phyloP scores from a whole-genome alignment of 768 basidiomycete species.

The Amylocystis lapponica region DNA sequence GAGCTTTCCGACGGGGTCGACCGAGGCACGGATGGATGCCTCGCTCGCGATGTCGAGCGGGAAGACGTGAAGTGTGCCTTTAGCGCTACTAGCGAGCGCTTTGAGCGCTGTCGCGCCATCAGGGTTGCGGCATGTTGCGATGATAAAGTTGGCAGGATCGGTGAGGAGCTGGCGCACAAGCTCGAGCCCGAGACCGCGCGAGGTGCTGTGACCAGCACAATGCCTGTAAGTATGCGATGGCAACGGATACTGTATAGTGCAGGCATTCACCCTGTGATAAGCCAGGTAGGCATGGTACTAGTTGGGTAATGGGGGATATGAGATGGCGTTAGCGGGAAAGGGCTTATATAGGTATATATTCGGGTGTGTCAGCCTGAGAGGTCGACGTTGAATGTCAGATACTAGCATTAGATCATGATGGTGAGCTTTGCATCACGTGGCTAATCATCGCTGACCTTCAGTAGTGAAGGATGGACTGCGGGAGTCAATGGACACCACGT shows the following conservation, averaged over 20 bases:
- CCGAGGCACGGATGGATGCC: constrained; percentile 22
- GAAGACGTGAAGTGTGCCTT: constrained; percentile 28
- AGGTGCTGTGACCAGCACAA: constrained; percentile 14
- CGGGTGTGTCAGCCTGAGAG: no score
- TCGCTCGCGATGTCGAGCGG: constrained; percentile 26
- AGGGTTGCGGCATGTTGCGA: constrained; percentile 27
- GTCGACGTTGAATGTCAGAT: no score
- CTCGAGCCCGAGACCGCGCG: constrained; percentile 28
- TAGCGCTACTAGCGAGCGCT: constrained; percentile 16
- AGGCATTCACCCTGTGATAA: constrained; percentile 18
- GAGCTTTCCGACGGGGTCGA: constrained; percentile 17
- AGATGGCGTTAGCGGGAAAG: no score
- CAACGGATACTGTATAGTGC: neutral
- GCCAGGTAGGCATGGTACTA: no score
- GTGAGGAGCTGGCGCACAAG: constrained; percentile 18
- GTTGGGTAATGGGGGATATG: no score
- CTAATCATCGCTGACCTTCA: no score
- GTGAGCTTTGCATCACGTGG: no score
- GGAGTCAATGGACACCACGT: no score
- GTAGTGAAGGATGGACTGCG: no score
- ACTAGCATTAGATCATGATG: no score
- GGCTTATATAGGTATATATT: no score
- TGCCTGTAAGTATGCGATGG: neutral
- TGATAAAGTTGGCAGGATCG: constrained; percentile 19
- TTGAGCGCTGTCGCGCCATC: constrained; percentile 16